Conservation (phyloP, 768 basidiomycete genomes). For the Phanerodontia chrysosporium region DNA sequence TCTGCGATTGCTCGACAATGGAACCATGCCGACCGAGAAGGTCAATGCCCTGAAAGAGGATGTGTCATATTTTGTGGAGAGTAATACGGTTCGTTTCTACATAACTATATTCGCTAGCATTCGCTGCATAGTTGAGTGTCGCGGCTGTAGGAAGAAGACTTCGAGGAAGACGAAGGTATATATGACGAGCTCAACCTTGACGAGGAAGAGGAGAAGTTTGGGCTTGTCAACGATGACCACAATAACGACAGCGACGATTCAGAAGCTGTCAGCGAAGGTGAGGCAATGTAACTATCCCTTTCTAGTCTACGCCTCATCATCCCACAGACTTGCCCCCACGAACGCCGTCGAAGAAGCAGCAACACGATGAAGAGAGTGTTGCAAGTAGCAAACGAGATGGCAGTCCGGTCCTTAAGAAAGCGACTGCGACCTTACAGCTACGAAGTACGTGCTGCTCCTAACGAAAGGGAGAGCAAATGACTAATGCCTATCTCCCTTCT, state of each 20-base stretch:
- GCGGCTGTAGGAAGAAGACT: constrained; percentile 79
- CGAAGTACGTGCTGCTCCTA: constrained; percentile 56
- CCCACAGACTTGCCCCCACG: constrained; percentile 58
- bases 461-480: constrained; percentile 3
- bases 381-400: constrained; percentile 72
- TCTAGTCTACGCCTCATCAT: neutral
- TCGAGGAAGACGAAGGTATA: constrained; percentile 95
- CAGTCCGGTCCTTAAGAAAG: constrained; percentile 80
- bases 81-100: constrained; percentile 75
- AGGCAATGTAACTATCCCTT: neutral
- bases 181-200: constrained; percentile 97
- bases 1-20: constrained; percentile 89
- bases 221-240: constrained; percentile 62
- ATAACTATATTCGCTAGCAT: neutral
- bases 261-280: constrained; percentile 71
- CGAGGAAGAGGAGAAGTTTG: constrained; percentile 94
- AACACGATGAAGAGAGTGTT: constrained; percentile 67
- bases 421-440: constrained; percentile 53
- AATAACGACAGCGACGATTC: constrained; percentile 80
- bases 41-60: constrained; percentile 87
- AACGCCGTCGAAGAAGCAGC: constrained; percentile 60
- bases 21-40: constrained; percentile 77
- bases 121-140: neutral
- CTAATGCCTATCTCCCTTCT: constrained; percentile 19
- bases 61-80: constrained; percentile 93